phyloP scores from a whole-genome alignment of 2,329 filamentous ascomycete genomes.

The Diaporthe aspalathi region DNA sequence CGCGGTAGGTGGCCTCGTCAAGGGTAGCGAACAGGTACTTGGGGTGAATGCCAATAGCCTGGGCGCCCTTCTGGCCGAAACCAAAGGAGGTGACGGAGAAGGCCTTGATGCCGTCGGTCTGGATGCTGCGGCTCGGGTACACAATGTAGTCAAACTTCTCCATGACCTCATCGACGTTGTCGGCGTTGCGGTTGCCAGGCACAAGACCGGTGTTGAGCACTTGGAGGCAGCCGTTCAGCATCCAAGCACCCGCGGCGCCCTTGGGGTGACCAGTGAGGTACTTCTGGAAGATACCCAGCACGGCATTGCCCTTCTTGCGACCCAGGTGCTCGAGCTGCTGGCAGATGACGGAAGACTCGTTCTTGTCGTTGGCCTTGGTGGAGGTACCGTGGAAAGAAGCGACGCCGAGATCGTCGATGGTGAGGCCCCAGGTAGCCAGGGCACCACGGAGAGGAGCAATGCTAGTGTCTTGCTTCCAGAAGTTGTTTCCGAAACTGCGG shows the following conservation, averaged over 20 bases:
- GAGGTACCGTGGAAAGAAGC: slow-evolving; percentile 99
- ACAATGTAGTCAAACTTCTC: slow-evolving; percentile 98
- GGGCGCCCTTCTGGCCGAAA: slow-evolving; percentile 98
- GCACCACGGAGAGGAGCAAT: slow-evolving; percentile 97
- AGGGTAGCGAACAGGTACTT: slow-evolving; percentile 96
- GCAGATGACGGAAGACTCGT: slow-evolving; percentile 97
- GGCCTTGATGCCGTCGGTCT: slow-evolving; percentile 98
- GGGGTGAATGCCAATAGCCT: slow-evolving; percentile 96
- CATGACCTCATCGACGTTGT: slow-evolving; percentile 96
- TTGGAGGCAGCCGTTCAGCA: slow-evolving; percentile 98
- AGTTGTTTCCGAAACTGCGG: slow-evolving; percentile 94
- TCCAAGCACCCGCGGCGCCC: slow-evolving; percentile 99
- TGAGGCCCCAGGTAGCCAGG: slow-evolving; percentile 97
- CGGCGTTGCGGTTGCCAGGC: slow-evolving; percentile 96
- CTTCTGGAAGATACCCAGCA: slow-evolving; percentile 99
- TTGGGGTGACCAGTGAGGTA: slow-evolving; percentile 99
- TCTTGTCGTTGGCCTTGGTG: slow-evolving; percentile 99
- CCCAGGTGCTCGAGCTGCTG: slow-evolving; percentile 95
- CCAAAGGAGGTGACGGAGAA: slow-evolving; percentile 99
- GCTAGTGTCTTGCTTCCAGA: slow-evolving; percentile 95
- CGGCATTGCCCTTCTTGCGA: slow-evolving; percentile 94
- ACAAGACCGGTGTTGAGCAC: slow-evolving; percentile 94
- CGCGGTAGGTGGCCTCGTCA: slow-evolving; percentile 82
- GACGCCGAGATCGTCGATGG: slow-evolving; percentile 93
- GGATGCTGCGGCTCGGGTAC: slow-evolving; percentile 93